Evolutionary conservation across 768 basidiomycete genomes (phyloP).

Genomic region (Solioccasus polychromus): DNA sequence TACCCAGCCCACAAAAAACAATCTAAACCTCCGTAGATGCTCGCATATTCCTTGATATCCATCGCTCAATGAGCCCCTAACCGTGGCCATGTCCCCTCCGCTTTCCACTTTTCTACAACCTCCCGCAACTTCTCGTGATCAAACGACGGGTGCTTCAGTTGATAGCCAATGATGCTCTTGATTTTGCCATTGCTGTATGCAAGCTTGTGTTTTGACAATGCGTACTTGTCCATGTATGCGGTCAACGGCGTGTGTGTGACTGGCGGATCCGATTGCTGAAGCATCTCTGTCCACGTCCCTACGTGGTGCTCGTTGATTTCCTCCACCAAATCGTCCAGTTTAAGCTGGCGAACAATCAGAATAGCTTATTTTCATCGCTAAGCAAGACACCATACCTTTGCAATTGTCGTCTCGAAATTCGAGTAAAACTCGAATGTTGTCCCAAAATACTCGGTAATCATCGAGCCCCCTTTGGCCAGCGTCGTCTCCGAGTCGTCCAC

Average conservation of each 20-base stretch:
- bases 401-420: conserved; percentile 59
- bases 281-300: conserved; percentile 79
- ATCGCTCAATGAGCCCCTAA: conserved; percentile 20
- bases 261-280: conserved; percentile 65
- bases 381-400: conserved; percentile 49
- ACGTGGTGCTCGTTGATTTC: conserved; percentile 87
- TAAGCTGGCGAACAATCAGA: conserved; percentile 41
- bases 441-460: conserved; percentile 68
- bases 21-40: conserved; percentile 16
- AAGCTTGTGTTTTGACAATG: conserved; percentile 66
- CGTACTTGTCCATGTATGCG: conserved; percentile 77
- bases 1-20: conserved; percentile 18
- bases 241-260: conserved; percentile 68
- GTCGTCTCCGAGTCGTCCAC: conserved; percentile 79
- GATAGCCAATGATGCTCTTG: conserved; percentile 69
- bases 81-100: conserved; percentile 48
- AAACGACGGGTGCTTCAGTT: conserved; percentile 60
- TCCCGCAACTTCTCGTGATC: conserved; percentile 61
- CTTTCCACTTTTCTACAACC: conserved; percentile 78
- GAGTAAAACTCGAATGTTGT: conserved; percentile 82
- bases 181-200: conserved; percentile 72
- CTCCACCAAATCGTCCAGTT: conserved; percentile 67
- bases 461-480: conserved; percentile 60
- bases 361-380: background rate
- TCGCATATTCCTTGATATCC: background rate